Conservation (phyloP, 2,329 filamentous ascomycete species). For the Neofusicoccum laricinum region DNA sequence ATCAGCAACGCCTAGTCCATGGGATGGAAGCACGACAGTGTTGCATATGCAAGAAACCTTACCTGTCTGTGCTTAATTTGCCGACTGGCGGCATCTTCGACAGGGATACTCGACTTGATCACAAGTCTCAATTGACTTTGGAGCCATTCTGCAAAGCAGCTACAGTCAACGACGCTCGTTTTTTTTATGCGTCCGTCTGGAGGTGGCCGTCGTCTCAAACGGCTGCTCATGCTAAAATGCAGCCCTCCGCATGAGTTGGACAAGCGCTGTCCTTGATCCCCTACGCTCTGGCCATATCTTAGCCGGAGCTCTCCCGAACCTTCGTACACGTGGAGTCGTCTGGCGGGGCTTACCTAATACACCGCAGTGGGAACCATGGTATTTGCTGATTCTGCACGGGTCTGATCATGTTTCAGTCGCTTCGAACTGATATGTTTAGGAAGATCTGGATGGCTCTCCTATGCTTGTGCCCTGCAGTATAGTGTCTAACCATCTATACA, state of each 20-base stretch:
- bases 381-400: background rate
- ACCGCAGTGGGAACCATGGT: background rate
- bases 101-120: no score
- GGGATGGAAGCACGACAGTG: background rate
- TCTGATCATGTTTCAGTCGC: background rate
- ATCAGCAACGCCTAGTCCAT: background rate
- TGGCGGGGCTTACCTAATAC: background rate
- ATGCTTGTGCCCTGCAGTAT: no score
- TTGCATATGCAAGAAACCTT: slow-evolving; percentile 1
- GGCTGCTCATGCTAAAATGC: no score
- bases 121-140: no score
- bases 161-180: no score
- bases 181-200: no score
- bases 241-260: background rate
- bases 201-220: no score
- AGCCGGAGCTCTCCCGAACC: background rate
- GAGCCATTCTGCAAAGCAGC: no score
- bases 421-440: background rate
- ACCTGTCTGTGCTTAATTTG: background rate
- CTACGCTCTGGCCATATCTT: background rate
- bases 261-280: background rate
- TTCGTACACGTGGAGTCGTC: background rate
- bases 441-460: background rate
- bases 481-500: background rate
- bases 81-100: background rate